These are phyloP conservation scores for Botrytis cinerea DNA, from an alignment of 2,329 filamentous ascomycete species.

Conservation along the genomic window DNA sequence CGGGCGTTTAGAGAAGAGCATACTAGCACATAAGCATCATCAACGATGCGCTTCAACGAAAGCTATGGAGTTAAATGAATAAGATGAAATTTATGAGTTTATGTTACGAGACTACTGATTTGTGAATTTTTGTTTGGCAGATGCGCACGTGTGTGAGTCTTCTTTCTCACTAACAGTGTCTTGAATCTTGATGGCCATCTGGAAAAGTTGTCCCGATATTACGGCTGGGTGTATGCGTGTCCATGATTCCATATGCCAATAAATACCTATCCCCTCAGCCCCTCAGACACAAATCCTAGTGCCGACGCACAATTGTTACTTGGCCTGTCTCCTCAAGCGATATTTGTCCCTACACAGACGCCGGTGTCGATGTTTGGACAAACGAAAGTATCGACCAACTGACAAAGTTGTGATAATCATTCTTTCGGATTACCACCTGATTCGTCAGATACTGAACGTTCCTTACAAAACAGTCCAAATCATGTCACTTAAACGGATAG, in stretches of 20 bases:
- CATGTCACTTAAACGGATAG: too few relatives aligned
- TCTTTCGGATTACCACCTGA: background rate
- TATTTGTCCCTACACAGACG: background rate
- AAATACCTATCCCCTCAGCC: background rate
- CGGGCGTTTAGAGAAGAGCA: background rate
- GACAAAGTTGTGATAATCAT: background rate
- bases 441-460: background rate
- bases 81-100: background rate
- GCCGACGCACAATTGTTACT: background rate
- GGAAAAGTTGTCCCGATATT: background rate
- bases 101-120: background rate
- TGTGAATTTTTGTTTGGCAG: background rate
- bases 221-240: background rate
- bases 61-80: constrained; percentile 9
- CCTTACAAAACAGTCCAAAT: background rate
- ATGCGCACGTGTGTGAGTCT: background rate
- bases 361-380: background rate
- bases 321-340: background rate
- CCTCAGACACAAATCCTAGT: background rate
- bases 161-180: background rate
- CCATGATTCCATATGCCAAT: background rate
- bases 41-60: background rate
- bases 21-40: background rate
- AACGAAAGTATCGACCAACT: background rate
- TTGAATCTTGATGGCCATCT: background rate